Percentiles rank a stretch among this genome's conserved stretches.
These are phyloP conservation scores for Glycine tomentella DNA, from an alignment of 306 rosid species.

Conservation along the genomic window DNA sequence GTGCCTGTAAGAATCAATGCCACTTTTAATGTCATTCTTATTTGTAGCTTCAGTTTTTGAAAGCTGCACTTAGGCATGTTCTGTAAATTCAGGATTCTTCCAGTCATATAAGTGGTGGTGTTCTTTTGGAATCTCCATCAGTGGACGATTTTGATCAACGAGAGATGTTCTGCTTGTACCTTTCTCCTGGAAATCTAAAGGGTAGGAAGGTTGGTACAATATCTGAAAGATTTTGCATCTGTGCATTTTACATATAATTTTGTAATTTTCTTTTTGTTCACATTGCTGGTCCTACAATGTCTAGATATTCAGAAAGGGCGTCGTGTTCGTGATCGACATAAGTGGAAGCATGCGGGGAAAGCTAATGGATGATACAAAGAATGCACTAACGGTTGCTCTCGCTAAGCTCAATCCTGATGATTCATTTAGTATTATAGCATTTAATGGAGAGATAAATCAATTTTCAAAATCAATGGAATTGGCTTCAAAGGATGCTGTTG, in stretches of 20 bases:
- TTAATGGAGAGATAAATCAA: conserved; percentile 67
- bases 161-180: conserved; percentile 73
- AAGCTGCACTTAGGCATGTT: conserved; percentile 43
- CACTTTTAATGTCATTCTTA: conserved; percentile 17
- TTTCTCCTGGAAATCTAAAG: conserved; percentile 65
- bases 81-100: conserved; percentile 62
- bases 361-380: conserved; percentile 69
- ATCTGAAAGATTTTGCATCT: not conserved
- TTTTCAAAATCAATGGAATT: conserved; percentile 74
- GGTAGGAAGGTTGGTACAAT: conserved; percentile 61
- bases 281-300: conserved; percentile 44
- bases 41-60: conserved; percentile 33
- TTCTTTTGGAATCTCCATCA: conserved; percentile 68
- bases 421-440: conserved; percentile 82
- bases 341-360: conserved; percentile 92
- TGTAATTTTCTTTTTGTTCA: conserved; percentile 5
- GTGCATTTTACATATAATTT: not conserved
- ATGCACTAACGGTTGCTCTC: conserved; percentile 66
- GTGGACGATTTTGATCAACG: conserved; percentile 73
- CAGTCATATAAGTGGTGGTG: conserved; percentile 61
- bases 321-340: conserved; percentile 74
- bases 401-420: conserved; percentile 71
- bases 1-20: conserved; percentile 54
- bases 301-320: conserved; percentile 72
- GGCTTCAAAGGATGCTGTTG: conserved; percentile 76